Conservation (phyloP, 2,329 filamentous ascomycete species). For the Aspergillus udagawae region DNA sequence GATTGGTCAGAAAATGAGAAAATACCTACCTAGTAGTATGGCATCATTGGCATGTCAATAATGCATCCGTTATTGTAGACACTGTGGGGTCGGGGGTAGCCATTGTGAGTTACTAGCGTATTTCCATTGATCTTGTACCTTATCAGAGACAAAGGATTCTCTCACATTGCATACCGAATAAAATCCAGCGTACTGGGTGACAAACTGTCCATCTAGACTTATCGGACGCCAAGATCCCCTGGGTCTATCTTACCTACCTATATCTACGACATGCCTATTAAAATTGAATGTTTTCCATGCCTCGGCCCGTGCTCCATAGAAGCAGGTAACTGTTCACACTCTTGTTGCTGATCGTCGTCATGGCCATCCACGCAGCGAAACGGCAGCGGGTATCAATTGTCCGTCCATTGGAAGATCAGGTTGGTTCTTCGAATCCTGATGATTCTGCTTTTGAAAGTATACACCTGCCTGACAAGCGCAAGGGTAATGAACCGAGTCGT, state of each 20-base stretch:
- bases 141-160: neutral
- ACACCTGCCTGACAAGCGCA: neutral
- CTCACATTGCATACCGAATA: too few species aligned
- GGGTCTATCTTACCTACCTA: neutral
- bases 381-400: conserved; percentile 32
- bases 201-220: neutral
- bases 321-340: conserved; percentile 1
- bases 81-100: too few species aligned
- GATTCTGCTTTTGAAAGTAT: neutral
- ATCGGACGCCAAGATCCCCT: neutral
- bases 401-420: conserved; percentile 19
- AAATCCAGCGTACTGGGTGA: neutral
- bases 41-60: too few species aligned
- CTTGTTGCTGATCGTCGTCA: conserved; percentile 14
- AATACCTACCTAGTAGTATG: neutral
- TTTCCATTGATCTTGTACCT: neutral
- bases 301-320: neutral
- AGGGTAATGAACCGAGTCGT: neutral
- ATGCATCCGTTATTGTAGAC: too few species aligned
- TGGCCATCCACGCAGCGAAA: conserved; percentile 36
- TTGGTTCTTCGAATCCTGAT: neutral
- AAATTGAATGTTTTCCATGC: neutral
- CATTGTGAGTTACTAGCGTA: neutral
- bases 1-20: neutral
- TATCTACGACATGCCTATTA: neutral